These are phyloP conservation scores for Geotrichum klebahnii DNA, from an alignment of 1,139 yeast species.

Conservation along the genomic window DNA sequence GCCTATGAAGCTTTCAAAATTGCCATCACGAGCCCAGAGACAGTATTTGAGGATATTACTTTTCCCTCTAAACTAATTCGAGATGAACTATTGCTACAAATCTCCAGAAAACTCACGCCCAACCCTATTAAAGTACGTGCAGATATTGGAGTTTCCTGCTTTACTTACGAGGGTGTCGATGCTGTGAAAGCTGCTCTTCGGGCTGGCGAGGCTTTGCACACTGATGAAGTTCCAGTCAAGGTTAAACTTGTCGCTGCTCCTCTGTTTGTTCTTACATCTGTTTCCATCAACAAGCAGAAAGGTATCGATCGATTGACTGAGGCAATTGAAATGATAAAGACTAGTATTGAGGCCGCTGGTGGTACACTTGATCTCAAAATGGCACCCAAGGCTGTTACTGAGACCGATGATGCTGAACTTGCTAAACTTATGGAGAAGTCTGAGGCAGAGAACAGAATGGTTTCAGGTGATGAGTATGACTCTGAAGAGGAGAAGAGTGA, in stretches of 20 bases:
- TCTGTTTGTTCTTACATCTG: slow-evolving; percentile 86
- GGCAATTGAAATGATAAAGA: slow-evolving; percentile 73
- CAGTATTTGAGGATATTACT: slow-evolving; percentile 75
- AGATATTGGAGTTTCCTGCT: slow-evolving; percentile 95
- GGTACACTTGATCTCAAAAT: slow-evolving; percentile 90
- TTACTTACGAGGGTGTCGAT: slow-evolving; percentile 95
- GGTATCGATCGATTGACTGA: slow-evolving; percentile 75
- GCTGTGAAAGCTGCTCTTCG: slow-evolving; percentile 87
- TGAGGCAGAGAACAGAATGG: slow-evolving; percentile 61
- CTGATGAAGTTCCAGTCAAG: slow-evolving; percentile 77
- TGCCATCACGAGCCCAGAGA: slow-evolving; percentile 81
- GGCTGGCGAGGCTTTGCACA: slow-evolving; percentile 80
- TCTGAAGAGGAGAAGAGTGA: slow-evolving; percentile 49
- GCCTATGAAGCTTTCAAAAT: slow-evolving; percentile 96
- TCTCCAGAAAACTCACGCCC: slow-evolving; percentile 91
- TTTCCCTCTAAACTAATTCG: slow-evolving; percentile 70
- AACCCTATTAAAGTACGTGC: slow-evolving; percentile 97
- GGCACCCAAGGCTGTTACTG: slow-evolving; percentile 99
- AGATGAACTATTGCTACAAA: slow-evolving; percentile 78
- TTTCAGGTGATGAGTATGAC: slow-evolving; percentile 57
- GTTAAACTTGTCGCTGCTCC: slow-evolving; percentile 98
- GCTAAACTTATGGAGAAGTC: slow-evolving; percentile 84
- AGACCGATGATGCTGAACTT: slow-evolving; percentile 95
- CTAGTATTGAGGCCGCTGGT: slow-evolving; percentile 65
- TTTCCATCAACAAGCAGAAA: slow-evolving; percentile 83